Evolutionary conservation across 2,329 filamentous ascomycete genomes (phyloP).

Genomic region (Alternaria metachromatica): DNA sequence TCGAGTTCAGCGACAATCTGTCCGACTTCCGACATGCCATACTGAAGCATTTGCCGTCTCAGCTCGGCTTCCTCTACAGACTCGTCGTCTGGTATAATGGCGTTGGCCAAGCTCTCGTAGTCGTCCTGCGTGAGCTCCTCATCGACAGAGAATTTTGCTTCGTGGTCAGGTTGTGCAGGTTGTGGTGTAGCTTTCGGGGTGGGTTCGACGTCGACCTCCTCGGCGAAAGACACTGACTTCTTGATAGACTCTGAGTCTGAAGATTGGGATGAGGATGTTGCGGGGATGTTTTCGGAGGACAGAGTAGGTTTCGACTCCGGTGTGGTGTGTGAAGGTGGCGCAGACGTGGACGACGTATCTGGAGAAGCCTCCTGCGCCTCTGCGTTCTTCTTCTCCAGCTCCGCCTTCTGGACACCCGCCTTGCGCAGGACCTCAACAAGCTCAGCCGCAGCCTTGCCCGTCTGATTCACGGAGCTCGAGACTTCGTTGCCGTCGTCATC

Average conservation of each 20-base stretch:
- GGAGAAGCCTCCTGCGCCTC: neutral
- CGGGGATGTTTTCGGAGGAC: neutral
- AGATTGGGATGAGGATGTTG: neutral
- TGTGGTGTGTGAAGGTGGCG: neutral
- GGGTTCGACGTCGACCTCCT: slow-evolving; percentile 59
- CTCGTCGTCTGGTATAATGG: slow-evolving; percentile 76
- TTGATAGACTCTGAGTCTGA: slow-evolving; percentile 35
- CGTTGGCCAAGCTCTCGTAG: slow-evolving; percentile 44
- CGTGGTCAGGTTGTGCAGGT: slow-evolving; percentile 26
- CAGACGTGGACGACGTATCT: neutral
- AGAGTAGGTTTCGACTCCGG: neutral
- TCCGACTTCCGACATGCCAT: slow-evolving; percentile 86
- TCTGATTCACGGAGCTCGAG: slow-evolving; percentile 58
- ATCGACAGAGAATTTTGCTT: slow-evolving; percentile 46
- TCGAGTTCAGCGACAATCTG: slow-evolving; percentile 92
- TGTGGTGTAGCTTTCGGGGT: neutral
- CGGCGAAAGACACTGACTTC: slow-evolving; percentile 69
- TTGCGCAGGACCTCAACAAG: slow-evolving; percentile 77
- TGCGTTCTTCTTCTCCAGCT: slow-evolving; percentile 25
- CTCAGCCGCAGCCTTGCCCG: slow-evolving; percentile 70
- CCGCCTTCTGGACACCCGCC: slow-evolving; percentile 65
- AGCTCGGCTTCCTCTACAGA: slow-evolving; percentile 79
- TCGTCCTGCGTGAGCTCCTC: slow-evolving; percentile 52
- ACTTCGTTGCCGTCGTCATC: slow-evolving; percentile 90
- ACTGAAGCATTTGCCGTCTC: slow-evolving; percentile 87